These are phyloP conservation scores for Pyricularia grisea DNA, from an alignment of 2,329 filamentous ascomycete genomes.

Conservation along the genomic window DNA sequence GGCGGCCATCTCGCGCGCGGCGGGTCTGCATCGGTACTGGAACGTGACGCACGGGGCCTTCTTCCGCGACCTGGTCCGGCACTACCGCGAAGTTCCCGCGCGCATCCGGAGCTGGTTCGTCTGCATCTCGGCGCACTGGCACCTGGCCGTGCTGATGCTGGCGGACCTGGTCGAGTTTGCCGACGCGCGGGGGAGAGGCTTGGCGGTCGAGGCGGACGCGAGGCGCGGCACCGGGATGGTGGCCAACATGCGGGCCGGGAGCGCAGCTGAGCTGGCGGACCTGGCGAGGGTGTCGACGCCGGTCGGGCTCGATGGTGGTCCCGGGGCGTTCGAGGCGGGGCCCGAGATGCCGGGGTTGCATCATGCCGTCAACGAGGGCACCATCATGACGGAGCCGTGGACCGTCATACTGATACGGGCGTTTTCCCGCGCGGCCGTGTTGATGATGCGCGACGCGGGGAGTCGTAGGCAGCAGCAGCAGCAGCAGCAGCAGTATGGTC, in stretches of 20 bases:
- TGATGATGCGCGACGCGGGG: conserved; percentile 26
- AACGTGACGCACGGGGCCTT: conserved; percentile 40
- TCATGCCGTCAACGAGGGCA: conserved; percentile 41
- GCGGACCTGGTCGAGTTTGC: conserved; percentile 43
- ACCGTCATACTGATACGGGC: conserved; percentile 43
- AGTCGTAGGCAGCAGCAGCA: too few relatives aligned
- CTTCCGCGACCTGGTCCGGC: conserved; percentile 38
- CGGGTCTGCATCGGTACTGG: conserved; percentile 46
- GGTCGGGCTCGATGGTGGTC: conserved; percentile 12
- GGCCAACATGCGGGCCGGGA: conserved; percentile 28
- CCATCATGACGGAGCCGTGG: conserved; percentile 52
- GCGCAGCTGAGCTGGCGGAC: conserved; percentile 35
- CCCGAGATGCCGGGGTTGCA: conserved; percentile 34
- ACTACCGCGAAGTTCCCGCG: conserved; percentile 38
- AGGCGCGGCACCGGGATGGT: conserved; percentile 24
- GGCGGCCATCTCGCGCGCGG: conserved; percentile 33
- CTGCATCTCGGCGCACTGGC: conserved; percentile 47
- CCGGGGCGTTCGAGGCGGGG: background rate
- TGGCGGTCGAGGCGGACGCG: conserved; percentile 14
- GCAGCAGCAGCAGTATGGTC: conserved; percentile 10
- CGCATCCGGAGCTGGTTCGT: conserved; percentile 52
- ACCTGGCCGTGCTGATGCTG: conserved; percentile 44
- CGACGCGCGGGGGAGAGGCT: conserved; percentile 26
- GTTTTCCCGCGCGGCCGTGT: conserved; percentile 36
- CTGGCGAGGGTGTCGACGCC: conserved; percentile 35